Conservation (phyloP, 331 rosid genomes). For the Erythrophleum ivorense region DNA sequence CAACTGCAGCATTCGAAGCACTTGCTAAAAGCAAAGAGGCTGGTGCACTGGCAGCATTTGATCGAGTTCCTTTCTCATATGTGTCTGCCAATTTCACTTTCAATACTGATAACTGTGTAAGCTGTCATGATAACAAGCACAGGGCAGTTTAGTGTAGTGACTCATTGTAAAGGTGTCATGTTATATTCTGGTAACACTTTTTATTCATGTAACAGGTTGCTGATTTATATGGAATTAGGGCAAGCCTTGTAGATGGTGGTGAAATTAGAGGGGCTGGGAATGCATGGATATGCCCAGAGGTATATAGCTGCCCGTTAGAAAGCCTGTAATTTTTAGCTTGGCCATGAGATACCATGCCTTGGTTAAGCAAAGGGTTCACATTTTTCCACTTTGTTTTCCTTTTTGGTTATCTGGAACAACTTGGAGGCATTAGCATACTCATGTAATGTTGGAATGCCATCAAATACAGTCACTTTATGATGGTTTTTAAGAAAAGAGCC, state of each 20-base stretch:
- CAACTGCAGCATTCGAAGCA: constrained; percentile 79
- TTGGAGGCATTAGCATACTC: constrained; percentile 15
- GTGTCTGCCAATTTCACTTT: constrained; percentile 94
- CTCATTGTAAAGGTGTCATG: constrained; percentile 30
- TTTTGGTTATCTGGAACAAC: constrained; percentile 15
- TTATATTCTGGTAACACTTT: constrained; percentile 40
- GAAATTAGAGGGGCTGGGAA: constrained; percentile 99
- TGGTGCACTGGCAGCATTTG: constrained; percentile 94
- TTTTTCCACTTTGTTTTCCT: neutral
- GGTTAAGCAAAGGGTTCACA: neutral
- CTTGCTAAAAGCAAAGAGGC: constrained; percentile 79
- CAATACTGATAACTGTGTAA: constrained; percentile 89
- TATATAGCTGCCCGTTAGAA: constrained; percentile 44
- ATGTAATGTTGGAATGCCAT: constrained; percentile 6
- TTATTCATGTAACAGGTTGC: constrained; percentile 68
- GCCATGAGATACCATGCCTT: constrained; percentile 34
- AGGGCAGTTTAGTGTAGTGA: constrained; percentile 22
- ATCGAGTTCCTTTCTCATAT: constrained; percentile 86
- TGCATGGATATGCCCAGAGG: constrained; percentile 99
- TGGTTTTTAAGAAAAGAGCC: neutral
- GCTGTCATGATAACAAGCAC: constrained; percentile 40
- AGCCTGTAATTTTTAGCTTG: neutral
- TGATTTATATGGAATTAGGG: constrained; percentile 95
- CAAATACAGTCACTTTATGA: neutral
- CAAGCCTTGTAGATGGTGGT: constrained; percentile 94